phyloP scores from a whole-genome alignment of 1,284 basidiomycete genomes.

The Trametes sp. region DNA sequence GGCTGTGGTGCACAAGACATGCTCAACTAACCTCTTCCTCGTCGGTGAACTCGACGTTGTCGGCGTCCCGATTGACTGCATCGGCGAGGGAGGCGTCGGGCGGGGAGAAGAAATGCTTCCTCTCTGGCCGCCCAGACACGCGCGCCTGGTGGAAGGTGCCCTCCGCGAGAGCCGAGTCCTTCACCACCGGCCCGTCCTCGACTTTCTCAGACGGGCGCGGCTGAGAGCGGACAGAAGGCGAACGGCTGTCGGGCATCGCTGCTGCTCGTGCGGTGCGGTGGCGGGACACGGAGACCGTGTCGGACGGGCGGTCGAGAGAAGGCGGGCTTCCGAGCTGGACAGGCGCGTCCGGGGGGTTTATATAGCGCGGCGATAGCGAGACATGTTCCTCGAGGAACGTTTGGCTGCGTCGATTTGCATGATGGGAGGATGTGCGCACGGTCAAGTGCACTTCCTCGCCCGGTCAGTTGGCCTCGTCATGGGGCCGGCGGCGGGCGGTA shows the following conservation, averaged over 20 bases:
- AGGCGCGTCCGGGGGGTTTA: neutral
- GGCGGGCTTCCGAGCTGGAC: neutral
- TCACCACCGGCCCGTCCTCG: slow-evolving; percentile 19
- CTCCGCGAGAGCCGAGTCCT: slow-evolving; percentile 26
- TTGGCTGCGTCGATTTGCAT: slow-evolving; percentile 2
- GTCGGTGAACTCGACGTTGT: slow-evolving; percentile 51
- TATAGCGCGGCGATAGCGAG: slow-evolving; percentile 11
- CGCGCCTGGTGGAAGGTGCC: slow-evolving; percentile 41
- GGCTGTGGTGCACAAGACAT: neutral
- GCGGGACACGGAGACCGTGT: slow-evolving; percentile 16
- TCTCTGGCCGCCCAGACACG: slow-evolving; percentile 24
- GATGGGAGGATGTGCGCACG: slow-evolving; percentile 26
- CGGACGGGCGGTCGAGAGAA: slow-evolving; percentile 4
- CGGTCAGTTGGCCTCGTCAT: slow-evolving; percentile 23
- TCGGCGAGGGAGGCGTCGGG: slow-evolving; percentile 52
- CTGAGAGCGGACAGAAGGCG: slow-evolving; percentile 13
- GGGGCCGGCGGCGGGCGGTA: slow-evolving; percentile 1
- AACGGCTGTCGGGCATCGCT: slow-evolving; percentile 7
- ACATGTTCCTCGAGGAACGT: slow-evolving; percentile 1
- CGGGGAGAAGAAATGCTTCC: slow-evolving; percentile 54
- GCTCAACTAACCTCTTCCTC: slow-evolving; percentile 52
- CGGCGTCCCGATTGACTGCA: slow-evolving; percentile 59
- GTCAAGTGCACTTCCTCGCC: slow-evolving; percentile 18
- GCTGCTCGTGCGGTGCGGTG: neutral
- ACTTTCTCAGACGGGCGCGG: slow-evolving; percentile 11